phyloP scores from a whole-genome alignment of 2,329 filamentous ascomycete genomes.

The Pseudogymnoascus sp. region DNA sequence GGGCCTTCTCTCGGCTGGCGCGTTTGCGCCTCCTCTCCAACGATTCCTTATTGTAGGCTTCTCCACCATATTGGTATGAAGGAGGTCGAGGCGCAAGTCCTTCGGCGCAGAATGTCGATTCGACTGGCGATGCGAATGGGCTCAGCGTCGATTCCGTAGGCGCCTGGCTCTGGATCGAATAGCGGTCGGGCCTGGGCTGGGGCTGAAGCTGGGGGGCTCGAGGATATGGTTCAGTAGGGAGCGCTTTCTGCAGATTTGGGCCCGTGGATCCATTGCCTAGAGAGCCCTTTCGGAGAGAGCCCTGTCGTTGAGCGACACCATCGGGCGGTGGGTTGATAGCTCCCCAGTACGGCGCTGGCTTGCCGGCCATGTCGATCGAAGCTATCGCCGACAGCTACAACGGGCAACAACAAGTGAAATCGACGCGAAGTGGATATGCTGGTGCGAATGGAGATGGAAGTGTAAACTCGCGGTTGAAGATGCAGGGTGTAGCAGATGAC shows the following conservation, averaged over 20 bases:
- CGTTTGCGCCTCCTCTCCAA: slow-evolving; percentile 37
- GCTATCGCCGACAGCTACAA: not conserved
- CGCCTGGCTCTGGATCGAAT: slow-evolving; percentile 50
- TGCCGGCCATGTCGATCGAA: not conserved
- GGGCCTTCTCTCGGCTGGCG: slow-evolving; percentile 36
- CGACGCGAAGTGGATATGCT: not conserved
- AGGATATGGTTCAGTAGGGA: not conserved
- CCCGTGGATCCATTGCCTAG: not conserved
- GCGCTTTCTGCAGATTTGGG: not conserved
- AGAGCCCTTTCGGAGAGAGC: not conserved
- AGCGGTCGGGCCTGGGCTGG: slow-evolving; percentile 22
- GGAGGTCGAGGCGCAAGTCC: slow-evolving; percentile 52
- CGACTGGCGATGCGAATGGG: slow-evolving; percentile 47
- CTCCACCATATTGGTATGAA: slow-evolving; percentile 44
- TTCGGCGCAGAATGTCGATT: slow-evolving; percentile 41
- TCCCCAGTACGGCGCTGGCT: slow-evolving; percentile 10
- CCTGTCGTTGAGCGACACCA: not conserved
- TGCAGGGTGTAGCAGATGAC: not conserved
- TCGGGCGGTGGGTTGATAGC: not conserved
- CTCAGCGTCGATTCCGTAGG: slow-evolving; percentile 52
- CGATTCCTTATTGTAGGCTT: slow-evolving; percentile 35
- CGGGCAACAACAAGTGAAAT: not conserved
- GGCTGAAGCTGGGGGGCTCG: not conserved
- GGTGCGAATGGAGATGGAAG: not conserved
- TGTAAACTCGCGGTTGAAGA: not conserved